These are phyloP conservation scores for Lentinula sp. DNA, from an alignment of 768 basidiomycete species.

Conservation along the genomic window DNA sequence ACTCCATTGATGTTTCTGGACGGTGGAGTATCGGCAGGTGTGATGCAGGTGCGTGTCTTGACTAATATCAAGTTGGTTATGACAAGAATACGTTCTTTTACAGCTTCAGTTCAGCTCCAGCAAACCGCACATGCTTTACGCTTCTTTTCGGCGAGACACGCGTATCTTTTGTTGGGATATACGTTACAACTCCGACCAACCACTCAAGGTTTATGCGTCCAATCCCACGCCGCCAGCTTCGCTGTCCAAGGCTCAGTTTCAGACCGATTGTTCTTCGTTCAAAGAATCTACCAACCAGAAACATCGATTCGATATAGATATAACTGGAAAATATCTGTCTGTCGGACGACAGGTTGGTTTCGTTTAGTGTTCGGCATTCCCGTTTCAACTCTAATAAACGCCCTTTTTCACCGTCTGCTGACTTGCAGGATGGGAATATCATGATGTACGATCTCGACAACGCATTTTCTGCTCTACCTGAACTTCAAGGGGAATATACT, in stretches of 20 bases:
- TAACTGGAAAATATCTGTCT: constrained; percentile 54
- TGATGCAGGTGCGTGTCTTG: constrained; percentile 43
- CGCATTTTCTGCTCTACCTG: background rate
- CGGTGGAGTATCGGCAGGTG: constrained; percentile 27
- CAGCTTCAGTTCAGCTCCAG: constrained; percentile 77
- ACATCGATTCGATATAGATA: constrained; percentile 71
- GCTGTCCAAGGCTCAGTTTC: background rate
- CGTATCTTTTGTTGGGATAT: constrained; percentile 76
- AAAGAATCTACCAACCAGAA: constrained; percentile 53
- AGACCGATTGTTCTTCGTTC: background rate
- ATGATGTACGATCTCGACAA: constrained; percentile 49
- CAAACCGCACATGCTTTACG: constrained; percentile 67
- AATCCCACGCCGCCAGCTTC: constrained; percentile 3
- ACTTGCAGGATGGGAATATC: constrained; percentile 45
- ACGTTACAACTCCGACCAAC: constrained; percentile 43
- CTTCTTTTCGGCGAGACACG: constrained; percentile 64
- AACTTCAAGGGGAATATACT: constrained; percentile 1
- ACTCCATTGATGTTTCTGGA: constrained; percentile 1
- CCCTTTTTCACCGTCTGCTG: background rate
- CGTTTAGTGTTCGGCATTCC: no score
- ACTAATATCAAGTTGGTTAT: background rate
- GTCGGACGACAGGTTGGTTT: constrained; percentile 62
- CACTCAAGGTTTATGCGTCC: constrained; percentile 30
- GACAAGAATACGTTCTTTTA: background rate
- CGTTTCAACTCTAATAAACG: no score